Evolutionary conservation across 805 yeast genomes (phyloP), one percentile per base, ranked within the genome.

Genomic region (Metschnikowia borealis): DNA sequence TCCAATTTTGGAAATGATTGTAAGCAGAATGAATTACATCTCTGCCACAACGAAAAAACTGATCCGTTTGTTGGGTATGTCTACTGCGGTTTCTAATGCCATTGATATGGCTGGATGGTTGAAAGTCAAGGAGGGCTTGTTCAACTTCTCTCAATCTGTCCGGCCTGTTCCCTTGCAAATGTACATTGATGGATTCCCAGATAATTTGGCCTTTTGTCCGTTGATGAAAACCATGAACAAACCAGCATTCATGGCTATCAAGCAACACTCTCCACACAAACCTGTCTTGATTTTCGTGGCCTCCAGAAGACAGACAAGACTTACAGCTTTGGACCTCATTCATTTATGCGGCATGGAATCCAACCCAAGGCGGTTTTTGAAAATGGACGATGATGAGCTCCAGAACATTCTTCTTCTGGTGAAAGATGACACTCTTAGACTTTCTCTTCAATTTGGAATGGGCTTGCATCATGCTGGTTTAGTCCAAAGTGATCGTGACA

Each of bases 181-280:
- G 92, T 87, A 84, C 59, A 87, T 87, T 54, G 95, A 87, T 62
- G 95, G 95, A 0, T 87, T 84, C 59, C 91, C 90, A 1, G 94
- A 87, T 55, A 84, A 85, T 54, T 74, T 85, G 53, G 90, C 89
- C 1, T 87, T 87, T 62, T 83, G 90, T 59, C 89, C 92, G 1
- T 71, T 88, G 61, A 87, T 87, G 96, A 88, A 83, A 71, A 87
- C 83, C 20, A 88, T 81, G 94, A 89, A 84, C 74, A 89, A 78
- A 60, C 97, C 97, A 1, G 92, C 96, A 0, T 90, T 87, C 61
- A 81, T 85, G 85, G 96, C 97, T 0, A 90, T 90, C 55, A 88
- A 89, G 62, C 89, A 88, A 55, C 96, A 91, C 64, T 87, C 96
- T 0, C 95, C 96, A 1, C 72, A 71, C 17, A 84, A 90, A 63